A percentile compares a stretch with the other conserved stretches of the same genome.
Evolutionary conservation across 2,329 filamentous ascomycete species (phyloP).

Genomic region (Colletotrichum trifolii): DNA sequence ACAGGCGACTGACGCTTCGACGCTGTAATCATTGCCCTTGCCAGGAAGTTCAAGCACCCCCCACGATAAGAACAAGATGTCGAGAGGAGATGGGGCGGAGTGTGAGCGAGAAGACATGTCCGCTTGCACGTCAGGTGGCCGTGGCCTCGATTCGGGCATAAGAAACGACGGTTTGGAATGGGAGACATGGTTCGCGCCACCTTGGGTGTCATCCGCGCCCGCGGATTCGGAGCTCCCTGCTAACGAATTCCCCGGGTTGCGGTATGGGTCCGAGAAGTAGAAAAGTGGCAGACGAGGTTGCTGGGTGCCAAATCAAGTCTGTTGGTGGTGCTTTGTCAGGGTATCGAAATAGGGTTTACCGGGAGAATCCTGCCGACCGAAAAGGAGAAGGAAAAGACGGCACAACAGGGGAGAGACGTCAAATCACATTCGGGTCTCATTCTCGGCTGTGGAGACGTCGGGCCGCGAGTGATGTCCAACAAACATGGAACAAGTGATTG

Average conservation of each 20-base stretch:
- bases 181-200: slow-evolving; percentile 6
- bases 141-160: slow-evolving; percentile 7
- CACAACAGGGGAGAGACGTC: slow-evolving; percentile 14
- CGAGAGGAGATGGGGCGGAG: neutral
- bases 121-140: neutral
- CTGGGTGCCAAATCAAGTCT: slow-evolving; percentile 7
- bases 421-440: slow-evolving; percentile 8
- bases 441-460: slow-evolving; percentile 30
- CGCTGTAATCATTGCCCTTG: slow-evolving; percentile 3
- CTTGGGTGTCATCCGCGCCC: slow-evolving; percentile 13
- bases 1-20: slow-evolving; percentile 2
- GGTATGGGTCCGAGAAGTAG: slow-evolving; percentile 1
- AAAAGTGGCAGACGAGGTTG: slow-evolving; percentile 4
- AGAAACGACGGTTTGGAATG: neutral
- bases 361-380: slow-evolving; percentile 20
- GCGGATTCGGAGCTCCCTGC: slow-evolving; percentile 9
- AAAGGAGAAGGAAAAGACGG: slow-evolving; percentile 8
- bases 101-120: neutral
- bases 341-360: slow-evolving; percentile 30
- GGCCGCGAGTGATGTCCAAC: slow-evolving; percentile 15
- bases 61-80: slow-evolving; percentile 5
- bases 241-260: slow-evolving; percentile 10
- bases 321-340: slow-evolving; percentile 22
- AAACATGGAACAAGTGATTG: neutral
- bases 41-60: slow-evolving; percentile 11